A percentile compares a stretch with the other conserved stretches of the same genome.
phyloP scores from a whole-genome alignment of 2,329 filamentous ascomycete genomes.

The Emericellopsis cladophorae region DNA sequence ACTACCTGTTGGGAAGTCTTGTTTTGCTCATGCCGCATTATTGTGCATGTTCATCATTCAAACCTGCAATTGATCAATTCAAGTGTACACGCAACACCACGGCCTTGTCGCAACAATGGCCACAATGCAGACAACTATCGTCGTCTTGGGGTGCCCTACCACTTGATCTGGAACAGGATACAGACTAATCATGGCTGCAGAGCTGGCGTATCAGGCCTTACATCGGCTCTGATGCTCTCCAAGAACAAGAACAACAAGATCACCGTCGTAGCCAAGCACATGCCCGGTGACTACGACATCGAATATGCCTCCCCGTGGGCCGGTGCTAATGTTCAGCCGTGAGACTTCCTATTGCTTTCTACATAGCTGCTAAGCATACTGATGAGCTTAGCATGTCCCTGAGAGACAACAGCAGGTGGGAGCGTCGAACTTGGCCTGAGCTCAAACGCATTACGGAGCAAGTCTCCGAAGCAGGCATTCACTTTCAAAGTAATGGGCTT shows the following conservation, averaged over 20 bases:
- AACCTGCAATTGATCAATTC: no score
- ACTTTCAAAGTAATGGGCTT: constrained; percentile 51
- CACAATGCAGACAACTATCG: constrained; percentile 2
- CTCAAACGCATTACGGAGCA: constrained; percentile 47
- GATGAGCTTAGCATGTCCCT: constrained; percentile 26
- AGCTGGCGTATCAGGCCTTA: constrained; percentile 39
- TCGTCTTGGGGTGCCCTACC: constrained; percentile 2
- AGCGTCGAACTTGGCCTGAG: constrained; percentile 51
- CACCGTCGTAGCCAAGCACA: constrained; percentile 72
- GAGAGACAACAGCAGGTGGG: constrained; percentile 36
- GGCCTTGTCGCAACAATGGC: no score
- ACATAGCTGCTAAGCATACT: neutral
- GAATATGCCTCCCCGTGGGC: constrained; percentile 88
- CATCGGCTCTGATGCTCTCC: constrained; percentile 34
- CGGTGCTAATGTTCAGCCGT: constrained; percentile 70
- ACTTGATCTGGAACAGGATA: no score
- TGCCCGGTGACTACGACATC: constrained; percentile 87
- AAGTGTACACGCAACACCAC: no score
- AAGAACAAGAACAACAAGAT: constrained; percentile 33
- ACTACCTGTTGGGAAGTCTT: no score
- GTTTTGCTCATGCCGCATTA: no score
- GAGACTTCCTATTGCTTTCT: constrained; percentile 16
- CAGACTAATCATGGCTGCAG: constrained; percentile 8
- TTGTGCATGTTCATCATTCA: no score
- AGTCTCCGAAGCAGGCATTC: constrained; percentile 66